Conservation (phyloP, 1,284 basidiomycete species). For the Hemileia vastatrix region DNA sequence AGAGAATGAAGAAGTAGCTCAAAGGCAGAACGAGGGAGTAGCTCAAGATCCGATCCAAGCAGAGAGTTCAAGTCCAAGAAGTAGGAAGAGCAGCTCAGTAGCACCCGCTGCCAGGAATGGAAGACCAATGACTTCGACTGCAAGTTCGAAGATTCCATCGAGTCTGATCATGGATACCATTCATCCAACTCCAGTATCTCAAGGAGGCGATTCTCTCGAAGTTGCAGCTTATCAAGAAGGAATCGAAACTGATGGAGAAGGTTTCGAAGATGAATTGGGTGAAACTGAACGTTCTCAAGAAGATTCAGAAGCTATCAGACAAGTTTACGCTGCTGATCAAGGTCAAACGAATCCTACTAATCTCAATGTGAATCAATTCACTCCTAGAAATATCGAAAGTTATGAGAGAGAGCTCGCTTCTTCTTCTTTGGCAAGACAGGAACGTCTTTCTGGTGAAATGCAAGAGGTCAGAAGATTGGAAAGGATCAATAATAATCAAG, state of each 20-base stretch:
- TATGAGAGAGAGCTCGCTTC: background rate
- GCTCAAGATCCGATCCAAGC: background rate
- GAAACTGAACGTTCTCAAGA: background rate
- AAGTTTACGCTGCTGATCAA: background rate
- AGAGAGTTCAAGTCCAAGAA: background rate
- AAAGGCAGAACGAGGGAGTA: background rate
- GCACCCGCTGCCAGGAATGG: background rate
- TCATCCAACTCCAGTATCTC: background rate
- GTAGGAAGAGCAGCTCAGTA: no score
- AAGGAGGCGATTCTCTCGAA: background rate
- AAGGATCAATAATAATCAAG: background rate
- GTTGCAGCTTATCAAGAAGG: background rate
- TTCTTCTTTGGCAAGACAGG: background rate
- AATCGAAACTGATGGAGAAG: background rate
- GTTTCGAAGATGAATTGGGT: background rate
- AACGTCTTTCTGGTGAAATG: background rate
- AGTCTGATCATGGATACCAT: background rate
- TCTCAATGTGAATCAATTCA: background rate
- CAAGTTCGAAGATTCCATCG: background rate
- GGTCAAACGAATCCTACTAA: background rate
- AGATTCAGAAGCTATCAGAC: background rate
- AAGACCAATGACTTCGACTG: background rate
- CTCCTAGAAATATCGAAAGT: background rate
- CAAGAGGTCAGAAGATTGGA: background rate
- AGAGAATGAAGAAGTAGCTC: background rate